A percentile compares a stretch with the other conserved stretches of the same genome.
These are phyloP conservation scores for Crotalaria pallida DNA, from an alignment of 306 rosid species.

Conservation along the genomic window DNA sequence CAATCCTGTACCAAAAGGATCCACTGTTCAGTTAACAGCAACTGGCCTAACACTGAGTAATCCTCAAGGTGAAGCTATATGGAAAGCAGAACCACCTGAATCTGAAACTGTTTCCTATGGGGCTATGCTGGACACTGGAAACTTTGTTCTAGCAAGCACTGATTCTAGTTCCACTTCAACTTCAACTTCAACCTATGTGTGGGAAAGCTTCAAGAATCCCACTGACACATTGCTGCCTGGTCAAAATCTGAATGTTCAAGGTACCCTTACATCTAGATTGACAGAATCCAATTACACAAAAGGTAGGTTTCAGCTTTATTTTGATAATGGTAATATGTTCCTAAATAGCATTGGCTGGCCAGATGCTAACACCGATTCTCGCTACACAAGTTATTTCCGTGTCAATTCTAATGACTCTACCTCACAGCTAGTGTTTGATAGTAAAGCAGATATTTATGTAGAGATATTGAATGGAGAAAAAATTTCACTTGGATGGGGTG, in stretches of 20 bases:
- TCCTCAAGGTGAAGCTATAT: slow-evolving; percentile 19
- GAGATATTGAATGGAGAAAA: slow-evolving; percentile 2
- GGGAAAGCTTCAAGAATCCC: slow-evolving; percentile 57
- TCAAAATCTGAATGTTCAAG: slow-evolving; percentile 8
- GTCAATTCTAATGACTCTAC: not conserved
- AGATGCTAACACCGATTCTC: not conserved
- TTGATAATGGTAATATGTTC: slow-evolving; percentile 12
- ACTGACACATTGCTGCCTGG: slow-evolving; percentile 59
- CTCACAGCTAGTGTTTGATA: slow-evolving; percentile 24
- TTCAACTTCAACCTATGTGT: not conserved
- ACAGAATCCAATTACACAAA: slow-evolving; percentile 32
- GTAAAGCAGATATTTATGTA: slow-evolving; percentile 32
- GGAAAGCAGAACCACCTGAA: slow-evolving; percentile 2
- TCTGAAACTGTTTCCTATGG: slow-evolving; percentile 17
- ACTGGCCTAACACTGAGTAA: slow-evolving; percentile 18
- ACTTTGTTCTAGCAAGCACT: slow-evolving; percentile 32
- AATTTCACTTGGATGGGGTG: not conserved
- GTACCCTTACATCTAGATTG: slow-evolving; percentile 19
- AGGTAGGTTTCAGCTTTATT: slow-evolving; percentile 47
- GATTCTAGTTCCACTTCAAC: not conserved
- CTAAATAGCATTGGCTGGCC: not conserved
- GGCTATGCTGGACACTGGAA: slow-evolving; percentile 45
- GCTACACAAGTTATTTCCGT: not conserved
- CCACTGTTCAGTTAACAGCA: slow-evolving; percentile 20
- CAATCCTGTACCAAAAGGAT: slow-evolving; percentile 28